Evolutionary conservation across 495 filamentous ascomycete species (phyloP).

Genomic region (Lindgomyces ingoldianus): DNA sequence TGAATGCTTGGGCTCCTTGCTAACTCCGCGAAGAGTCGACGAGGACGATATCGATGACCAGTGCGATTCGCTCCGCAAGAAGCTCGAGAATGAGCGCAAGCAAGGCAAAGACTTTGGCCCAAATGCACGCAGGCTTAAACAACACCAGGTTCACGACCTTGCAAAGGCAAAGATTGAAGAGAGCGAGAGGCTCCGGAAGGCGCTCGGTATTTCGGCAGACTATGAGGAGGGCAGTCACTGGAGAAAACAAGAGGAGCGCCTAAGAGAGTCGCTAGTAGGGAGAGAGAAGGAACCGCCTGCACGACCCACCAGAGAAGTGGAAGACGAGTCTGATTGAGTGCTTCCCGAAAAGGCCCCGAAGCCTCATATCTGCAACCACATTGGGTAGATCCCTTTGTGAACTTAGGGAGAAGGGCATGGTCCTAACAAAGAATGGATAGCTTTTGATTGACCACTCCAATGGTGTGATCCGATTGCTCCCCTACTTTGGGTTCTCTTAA

Average conservation of each 20-base stretch:
- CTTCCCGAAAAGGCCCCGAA: background rate
- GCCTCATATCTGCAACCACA: too few relatives aligned
- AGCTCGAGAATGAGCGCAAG: slow-evolving; percentile 60
- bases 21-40: slow-evolving; percentile 55
- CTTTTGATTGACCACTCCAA: too few relatives aligned
- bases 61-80: slow-evolving; percentile 63
- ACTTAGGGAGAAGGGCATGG: too few relatives aligned
- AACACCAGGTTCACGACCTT: slow-evolving; percentile 93
- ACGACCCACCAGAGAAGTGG: background rate
- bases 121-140: slow-evolving; percentile 65
- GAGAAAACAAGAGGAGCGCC: slow-evolving; percentile 70
- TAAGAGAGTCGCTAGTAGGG: slow-evolving; percentile 57
- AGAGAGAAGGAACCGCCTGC: slow-evolving; percentile 8
- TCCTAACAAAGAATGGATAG: too few relatives aligned
- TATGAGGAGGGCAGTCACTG: slow-evolving; percentile 83
- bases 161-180: slow-evolving; percentile 96
- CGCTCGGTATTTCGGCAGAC: slow-evolving; percentile 84
- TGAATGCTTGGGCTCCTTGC: background rate
- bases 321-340: background rate
- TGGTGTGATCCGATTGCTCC: too few relatives aligned
- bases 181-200: slow-evolving; percentile 83
- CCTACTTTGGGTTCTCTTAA: too few relatives aligned
- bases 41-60: slow-evolving; percentile 78
- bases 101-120: slow-evolving; percentile 42
- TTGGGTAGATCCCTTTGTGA: too few relatives aligned